phyloP scores from a whole-genome alignment of 108 stramenopile species.

The Conticribra weissflogii region DNA sequence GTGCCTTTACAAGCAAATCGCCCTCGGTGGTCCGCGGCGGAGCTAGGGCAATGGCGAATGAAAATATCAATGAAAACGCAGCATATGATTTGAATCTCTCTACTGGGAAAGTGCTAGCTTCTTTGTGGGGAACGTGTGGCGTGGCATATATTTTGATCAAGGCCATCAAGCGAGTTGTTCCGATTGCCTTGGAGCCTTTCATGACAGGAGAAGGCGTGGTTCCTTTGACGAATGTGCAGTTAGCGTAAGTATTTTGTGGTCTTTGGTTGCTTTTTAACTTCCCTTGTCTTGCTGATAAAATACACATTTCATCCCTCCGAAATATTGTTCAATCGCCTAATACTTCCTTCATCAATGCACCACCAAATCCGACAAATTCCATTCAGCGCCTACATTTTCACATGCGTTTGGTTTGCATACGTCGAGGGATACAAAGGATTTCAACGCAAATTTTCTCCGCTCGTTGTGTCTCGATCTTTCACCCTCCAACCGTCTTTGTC shows the following conservation, averaged over 20 bases:
- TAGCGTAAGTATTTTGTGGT: slow-evolving; percentile 63
- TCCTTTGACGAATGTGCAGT: slow-evolving; percentile 64
- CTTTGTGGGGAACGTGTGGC: slow-evolving; percentile 87
- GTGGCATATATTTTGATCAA: slow-evolving; percentile 88
- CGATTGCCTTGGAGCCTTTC: slow-evolving; percentile 94
- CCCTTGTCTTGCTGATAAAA: too few species aligned
- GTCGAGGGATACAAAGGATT: slow-evolving; percentile 97
- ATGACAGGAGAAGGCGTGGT: slow-evolving; percentile 32
- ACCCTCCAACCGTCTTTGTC: slow-evolving; percentile 60
- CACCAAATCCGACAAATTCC: neutral
- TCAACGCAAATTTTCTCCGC: slow-evolving; percentile 93
- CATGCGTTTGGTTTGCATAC: slow-evolving; percentile 86
- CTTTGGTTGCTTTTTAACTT: too few species aligned
- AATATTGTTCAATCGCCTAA: too few species aligned
- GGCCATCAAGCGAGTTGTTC: slow-evolving; percentile 86
- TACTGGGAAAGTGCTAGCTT: slow-evolving; percentile 40
- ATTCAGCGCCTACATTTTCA: slow-evolving; percentile 62
- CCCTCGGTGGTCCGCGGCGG: slow-evolving; percentile 7
- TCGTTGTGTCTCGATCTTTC: slow-evolving; percentile 92
- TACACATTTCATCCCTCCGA: too few species aligned
- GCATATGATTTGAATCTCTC: slow-evolving; percentile 41
- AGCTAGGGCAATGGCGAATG: neutral
- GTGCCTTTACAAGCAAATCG: neutral
- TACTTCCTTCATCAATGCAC: neutral
- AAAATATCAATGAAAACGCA: neutral